Conservation (phyloP, 768 basidiomycete genomes). For the Boletus patriciae region DNA sequence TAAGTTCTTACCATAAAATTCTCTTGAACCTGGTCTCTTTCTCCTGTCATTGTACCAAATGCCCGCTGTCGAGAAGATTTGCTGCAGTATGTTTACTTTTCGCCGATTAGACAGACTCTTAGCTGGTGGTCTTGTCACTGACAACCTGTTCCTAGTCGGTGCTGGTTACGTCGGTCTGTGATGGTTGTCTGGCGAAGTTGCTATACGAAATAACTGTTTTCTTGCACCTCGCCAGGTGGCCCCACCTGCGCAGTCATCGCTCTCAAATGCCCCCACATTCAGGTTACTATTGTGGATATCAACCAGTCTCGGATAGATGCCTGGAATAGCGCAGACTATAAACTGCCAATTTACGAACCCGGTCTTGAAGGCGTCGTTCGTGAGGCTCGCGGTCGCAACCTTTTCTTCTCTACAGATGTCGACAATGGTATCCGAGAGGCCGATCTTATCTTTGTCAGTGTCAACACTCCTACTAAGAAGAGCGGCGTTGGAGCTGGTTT, state of each 20-base stretch:
- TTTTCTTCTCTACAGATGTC: conserved; percentile 96
- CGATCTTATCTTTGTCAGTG: conserved; percentile 96
- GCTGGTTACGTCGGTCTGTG: conserved; percentile 90
- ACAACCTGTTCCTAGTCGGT: conserved; percentile 52
- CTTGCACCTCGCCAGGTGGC: conserved; percentile 57
- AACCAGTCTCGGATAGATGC: conserved; percentile 93
- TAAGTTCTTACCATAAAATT: not conserved
- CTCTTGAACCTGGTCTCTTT: not conserved
- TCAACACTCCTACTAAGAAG: conserved; percentile 99
- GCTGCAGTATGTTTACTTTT: conserved; percentile 69
- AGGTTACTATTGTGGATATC: conserved; percentile 96
- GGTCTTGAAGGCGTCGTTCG: conserved; percentile 92
- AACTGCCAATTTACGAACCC: conserved; percentile 96
- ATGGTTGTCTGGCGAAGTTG: not conserved
- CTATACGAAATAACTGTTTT: conserved; percentile 10
- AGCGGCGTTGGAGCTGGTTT: conserved; percentile 95
- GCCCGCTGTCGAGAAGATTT: conserved; percentile 73
- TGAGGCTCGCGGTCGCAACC: conserved; percentile 85
- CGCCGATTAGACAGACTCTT: not conserved
- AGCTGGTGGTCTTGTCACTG: not conserved
- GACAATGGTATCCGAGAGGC: conserved; percentile 92
- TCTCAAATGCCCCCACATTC: conserved; percentile 87
- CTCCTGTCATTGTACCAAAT: conserved; percentile 5
- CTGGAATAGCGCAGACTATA: conserved; percentile 88
- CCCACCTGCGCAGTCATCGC: conserved; percentile 96